Percentiles rank a stretch among this genome's conserved stretches.
These are phyloP conservation scores for Globisporangium megalacanthum DNA, from an alignment of 352 stramenopile genomes.

Conservation along the genomic window DNA sequence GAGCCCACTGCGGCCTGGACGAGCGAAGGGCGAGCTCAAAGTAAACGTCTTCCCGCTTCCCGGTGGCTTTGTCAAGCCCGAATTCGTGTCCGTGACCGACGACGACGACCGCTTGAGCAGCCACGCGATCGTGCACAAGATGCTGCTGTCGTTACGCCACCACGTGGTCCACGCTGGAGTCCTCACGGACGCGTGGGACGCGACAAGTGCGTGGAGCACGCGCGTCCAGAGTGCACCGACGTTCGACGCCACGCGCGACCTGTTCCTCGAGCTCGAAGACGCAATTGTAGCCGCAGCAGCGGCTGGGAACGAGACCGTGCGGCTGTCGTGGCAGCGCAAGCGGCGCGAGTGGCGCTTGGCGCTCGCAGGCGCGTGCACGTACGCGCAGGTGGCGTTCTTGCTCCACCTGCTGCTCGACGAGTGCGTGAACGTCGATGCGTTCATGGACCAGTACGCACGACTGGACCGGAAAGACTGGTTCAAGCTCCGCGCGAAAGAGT, in stretches of 20 bases:
- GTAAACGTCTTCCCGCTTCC: slow-evolving; percentile 70
- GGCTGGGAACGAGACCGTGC: slow-evolving; percentile 20
- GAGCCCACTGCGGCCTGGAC: slow-evolving; percentile 17
- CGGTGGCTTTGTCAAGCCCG: slow-evolving; percentile 36
- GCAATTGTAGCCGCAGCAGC: slow-evolving; percentile 26
- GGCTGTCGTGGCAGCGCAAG: slow-evolving; percentile 69
- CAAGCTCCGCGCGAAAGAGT: slow-evolving; percentile 67
- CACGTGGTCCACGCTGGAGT: slow-evolving; percentile 57
- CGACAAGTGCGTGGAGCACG: slow-evolving; percentile 30
- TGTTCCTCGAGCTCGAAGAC: slow-evolving; percentile 61
- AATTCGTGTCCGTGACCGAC: slow-evolving; percentile 35
- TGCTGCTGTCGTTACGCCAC: slow-evolving; percentile 55
- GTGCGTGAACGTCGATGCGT: slow-evolving; percentile 74
- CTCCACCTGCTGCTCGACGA: slow-evolving; percentile 69
- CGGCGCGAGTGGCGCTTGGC: slow-evolving; percentile 67
- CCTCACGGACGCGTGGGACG: slow-evolving; percentile 40
- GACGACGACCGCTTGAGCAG: slow-evolving; percentile 41
- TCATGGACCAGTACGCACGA: slow-evolving; percentile 67
- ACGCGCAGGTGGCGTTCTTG: slow-evolving; percentile 66
- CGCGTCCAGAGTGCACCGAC: slow-evolving; percentile 27
- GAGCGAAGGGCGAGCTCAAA: slow-evolving; percentile 29
- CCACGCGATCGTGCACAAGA: slow-evolving; percentile 39
- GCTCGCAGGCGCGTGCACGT: slow-evolving; percentile 58
- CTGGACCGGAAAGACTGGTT: slow-evolving; percentile 76
- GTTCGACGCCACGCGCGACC: slow-evolving; percentile 27